Conservation (phyloP, 73 alveolate species). For the Stentor roeselii region DNA sequence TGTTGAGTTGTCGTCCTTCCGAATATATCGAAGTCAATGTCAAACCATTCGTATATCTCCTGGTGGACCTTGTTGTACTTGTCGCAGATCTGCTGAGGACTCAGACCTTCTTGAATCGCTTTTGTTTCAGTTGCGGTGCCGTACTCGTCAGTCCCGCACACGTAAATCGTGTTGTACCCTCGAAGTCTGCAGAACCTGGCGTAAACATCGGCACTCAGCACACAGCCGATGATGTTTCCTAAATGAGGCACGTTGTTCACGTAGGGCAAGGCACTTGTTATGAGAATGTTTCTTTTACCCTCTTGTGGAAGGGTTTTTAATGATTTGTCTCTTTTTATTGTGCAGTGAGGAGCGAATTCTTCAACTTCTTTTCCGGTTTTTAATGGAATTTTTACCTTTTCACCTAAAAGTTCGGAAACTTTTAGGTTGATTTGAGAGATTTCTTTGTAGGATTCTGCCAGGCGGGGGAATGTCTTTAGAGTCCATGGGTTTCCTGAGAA, state of each 20-base stretch:
- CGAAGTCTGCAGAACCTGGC: conserved; percentile 93
- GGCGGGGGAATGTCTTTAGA: background rate
- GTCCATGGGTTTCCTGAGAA: conserved; percentile 28
- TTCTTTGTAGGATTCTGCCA: background rate
- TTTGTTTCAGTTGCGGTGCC: conserved; percentile 99
- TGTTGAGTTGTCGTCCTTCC: conserved; percentile 93
- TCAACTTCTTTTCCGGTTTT: background rate
- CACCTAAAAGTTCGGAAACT: background rate
- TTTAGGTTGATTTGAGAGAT: background rate
- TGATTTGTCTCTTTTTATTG: conserved; percentile 38
- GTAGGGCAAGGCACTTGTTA: conserved; percentile 98
- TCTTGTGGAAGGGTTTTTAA: conserved; percentile 56
- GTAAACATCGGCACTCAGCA: conserved; percentile 94
- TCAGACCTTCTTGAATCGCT: conserved; percentile 87
- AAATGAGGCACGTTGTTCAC: conserved; percentile 98
- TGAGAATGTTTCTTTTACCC: conserved; percentile 82
- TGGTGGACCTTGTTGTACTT: conserved; percentile 82
- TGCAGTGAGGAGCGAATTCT: background rate
- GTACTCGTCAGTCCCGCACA: conserved; percentile 99
- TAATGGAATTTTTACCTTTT: background rate
- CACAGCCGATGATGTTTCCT: conserved; percentile 99
- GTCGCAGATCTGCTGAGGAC: conserved; percentile 92
- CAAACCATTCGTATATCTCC: conserved; percentile 96
- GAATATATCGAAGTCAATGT: conserved; percentile 93
- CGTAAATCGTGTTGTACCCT: conserved; percentile 92